Conservation (phyloP, 2,329 filamentous ascomycete species). For the Cryoendolithus antarcticus region DNA sequence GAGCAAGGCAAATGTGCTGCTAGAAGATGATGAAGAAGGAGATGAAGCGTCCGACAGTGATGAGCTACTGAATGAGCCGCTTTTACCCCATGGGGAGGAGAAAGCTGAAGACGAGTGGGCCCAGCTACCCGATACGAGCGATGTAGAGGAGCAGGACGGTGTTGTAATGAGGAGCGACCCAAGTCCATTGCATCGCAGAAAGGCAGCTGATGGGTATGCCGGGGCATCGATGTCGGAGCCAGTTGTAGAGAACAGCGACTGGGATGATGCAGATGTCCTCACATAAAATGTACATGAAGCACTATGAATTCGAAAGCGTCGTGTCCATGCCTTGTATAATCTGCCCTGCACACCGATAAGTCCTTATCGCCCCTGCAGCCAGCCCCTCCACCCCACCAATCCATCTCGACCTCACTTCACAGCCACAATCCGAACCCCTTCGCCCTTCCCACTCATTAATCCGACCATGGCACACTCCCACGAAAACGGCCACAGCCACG, state of each 20-base stretch:
- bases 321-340: no score
- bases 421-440: no score
- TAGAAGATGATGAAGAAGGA: conserved; percentile 6
- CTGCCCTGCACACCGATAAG: no score
- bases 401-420: no score
- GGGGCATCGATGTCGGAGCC: conserved; percentile 8
- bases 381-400: no score
- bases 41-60: conserved; percentile 10
- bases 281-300: no score
- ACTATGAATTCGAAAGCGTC: no score
- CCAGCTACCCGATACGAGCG: conserved; percentile 10
- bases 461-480: conserved; percentile 26
- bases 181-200: not conserved
- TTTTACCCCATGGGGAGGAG: conserved; percentile 2
- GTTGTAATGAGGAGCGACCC: conserved; percentile 1
- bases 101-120: not conserved
- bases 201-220: conserved; percentile 14
- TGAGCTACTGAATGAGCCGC: not conserved
- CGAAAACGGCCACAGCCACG: conserved; percentile 35
- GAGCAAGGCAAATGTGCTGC: conserved; percentile 3
- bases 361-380: no score
- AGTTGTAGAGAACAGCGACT: conserved; percentile 45
- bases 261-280: conserved; percentile 32
- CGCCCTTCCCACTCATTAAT: no score
- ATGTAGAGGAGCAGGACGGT: conserved; percentile 1